phyloP scores from a whole-genome alignment of 768 basidiomycete species.

The Pholiota molesta region DNA sequence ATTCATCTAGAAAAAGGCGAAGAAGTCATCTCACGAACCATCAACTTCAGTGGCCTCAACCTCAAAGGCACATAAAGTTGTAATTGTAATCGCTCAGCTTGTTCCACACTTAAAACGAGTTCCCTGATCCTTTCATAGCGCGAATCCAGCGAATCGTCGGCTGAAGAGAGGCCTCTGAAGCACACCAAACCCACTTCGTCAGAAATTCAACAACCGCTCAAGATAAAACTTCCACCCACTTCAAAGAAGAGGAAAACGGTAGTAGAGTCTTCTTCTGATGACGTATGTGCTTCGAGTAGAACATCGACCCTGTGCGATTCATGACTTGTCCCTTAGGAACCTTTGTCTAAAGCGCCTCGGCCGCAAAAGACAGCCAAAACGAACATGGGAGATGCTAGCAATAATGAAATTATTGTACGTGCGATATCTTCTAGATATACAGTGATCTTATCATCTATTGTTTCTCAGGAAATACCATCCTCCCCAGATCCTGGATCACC shows the following conservation, averaged over 20 bases:
- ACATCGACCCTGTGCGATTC: not conserved
- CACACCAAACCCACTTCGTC: not conserved
- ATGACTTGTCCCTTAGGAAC: conserved; percentile 8
- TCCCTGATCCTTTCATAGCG: not conserved
- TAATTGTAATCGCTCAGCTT: not conserved
- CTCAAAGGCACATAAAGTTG: not conserved
- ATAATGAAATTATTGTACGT: not conserved
- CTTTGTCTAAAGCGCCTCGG: not conserved
- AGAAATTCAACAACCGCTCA: conserved; percentile 7
- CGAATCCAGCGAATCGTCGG: not conserved
- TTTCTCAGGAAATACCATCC: conserved; percentile 2
- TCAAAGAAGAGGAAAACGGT: conserved; percentile 18
- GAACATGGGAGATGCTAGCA: too few relatives aligned
- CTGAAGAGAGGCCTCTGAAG: not conserved
- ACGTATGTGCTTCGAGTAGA: conserved; percentile 4
- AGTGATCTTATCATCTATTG: not conserved
- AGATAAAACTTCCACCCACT: conserved; percentile 10
- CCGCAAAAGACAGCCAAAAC: not conserved
- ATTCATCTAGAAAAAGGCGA: not conserved
- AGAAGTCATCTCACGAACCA: conserved; percentile 2
- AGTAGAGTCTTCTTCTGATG: conserved; percentile 15
- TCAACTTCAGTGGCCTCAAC: not conserved
- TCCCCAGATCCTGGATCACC: conserved; percentile 5
- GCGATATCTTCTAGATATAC: not conserved
- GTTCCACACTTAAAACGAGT: not conserved